phyloP scores from a whole-genome alignment of 1,284 basidiomycete species.

The Coriolopsis trogii region DNA sequence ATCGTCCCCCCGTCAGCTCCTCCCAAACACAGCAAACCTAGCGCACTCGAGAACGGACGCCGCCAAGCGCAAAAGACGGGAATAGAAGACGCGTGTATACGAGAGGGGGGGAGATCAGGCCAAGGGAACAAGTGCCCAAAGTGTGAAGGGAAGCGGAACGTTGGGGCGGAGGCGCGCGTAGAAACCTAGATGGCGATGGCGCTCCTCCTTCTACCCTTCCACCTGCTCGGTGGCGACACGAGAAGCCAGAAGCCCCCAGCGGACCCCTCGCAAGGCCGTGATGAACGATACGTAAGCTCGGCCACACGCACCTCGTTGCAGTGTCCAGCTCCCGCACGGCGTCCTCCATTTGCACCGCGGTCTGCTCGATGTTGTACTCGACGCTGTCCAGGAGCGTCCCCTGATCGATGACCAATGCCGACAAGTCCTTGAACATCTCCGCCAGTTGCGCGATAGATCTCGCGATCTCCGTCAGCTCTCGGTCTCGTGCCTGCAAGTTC shows the following conservation, averaged over 20 bases:
- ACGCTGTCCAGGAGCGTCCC: constrained; percentile 96
- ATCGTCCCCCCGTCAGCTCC: too few relatives aligned
- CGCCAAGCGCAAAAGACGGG: not conserved
- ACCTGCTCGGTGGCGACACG: not conserved
- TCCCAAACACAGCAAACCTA: too few relatives aligned
- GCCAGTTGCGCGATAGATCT: constrained; percentile 90
- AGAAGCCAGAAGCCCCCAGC: not conserved
- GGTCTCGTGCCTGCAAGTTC: constrained; percentile 68
- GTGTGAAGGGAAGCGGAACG: constrained; percentile 8
- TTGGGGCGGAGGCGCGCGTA: not conserved
- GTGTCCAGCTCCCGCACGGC: constrained; percentile 85
- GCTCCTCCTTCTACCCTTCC: not conserved
- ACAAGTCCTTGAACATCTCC: constrained; percentile 95
- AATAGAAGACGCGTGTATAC: not conserved
- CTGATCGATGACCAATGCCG: constrained; percentile 94
- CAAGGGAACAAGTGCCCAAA: not conserved
- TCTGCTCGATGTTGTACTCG: constrained; percentile 97
- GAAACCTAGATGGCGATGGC: not conserved
- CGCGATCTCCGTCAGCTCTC: constrained; percentile 90
- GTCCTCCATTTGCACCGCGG: constrained; percentile 78
- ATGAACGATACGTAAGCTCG: not conserved
- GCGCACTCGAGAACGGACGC: too few relatives aligned
- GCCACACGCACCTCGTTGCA: constrained; percentile 69
- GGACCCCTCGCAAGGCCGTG: not conserved
- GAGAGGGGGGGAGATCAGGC: too few relatives aligned